phyloP scores from a whole-genome alignment of 2,329 filamentous ascomycete genomes.

The Aspergillus sp. region DNA sequence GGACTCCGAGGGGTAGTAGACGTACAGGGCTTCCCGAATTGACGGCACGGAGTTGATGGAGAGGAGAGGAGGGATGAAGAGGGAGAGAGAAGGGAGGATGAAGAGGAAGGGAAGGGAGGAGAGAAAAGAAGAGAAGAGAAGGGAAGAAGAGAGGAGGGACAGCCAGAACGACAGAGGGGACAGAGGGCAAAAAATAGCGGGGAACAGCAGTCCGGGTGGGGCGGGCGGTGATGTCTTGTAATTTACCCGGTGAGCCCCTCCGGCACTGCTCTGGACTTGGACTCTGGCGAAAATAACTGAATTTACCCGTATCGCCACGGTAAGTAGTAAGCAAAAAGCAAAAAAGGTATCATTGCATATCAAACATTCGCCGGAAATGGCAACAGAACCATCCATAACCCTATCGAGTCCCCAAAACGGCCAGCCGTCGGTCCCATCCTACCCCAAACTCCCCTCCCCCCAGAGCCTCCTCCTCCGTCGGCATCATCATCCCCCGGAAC shows the following conservation, averaged over 20 bases:
- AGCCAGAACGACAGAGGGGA: no score
- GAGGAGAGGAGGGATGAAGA: slow-evolving; percentile 7
- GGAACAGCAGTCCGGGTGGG: not conserved
- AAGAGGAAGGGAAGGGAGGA: slow-evolving; percentile 6
- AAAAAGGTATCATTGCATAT: slow-evolving; percentile 1
- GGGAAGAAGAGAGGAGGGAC: slow-evolving; percentile 7
- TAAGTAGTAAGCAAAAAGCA: no score
- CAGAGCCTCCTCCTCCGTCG: slow-evolving; percentile 22
- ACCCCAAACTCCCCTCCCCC: slow-evolving; percentile 25
- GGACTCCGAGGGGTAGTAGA: not conserved
- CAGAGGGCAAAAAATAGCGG: not conserved
- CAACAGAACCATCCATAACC: not conserved
- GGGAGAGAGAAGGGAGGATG: slow-evolving; percentile 13
- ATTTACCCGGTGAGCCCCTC: not conserved
- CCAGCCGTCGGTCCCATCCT: slow-evolving; percentile 27
- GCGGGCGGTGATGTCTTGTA: not conserved
- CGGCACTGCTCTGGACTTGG: no score
- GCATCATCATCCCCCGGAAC: slow-evolving; percentile 30
- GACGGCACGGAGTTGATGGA: slow-evolving; percentile 1
- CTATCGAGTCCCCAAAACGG: slow-evolving; percentile 13
- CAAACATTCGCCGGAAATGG: not conserved
- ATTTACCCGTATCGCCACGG: no score
- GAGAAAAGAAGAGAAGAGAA: slow-evolving; percentile 6
- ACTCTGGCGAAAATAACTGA: no score
- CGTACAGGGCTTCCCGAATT: not conserved